phyloP scores from a whole-genome alignment of 2,329 filamentous ascomycete genomes.

The Verticillium isaacii region DNA sequence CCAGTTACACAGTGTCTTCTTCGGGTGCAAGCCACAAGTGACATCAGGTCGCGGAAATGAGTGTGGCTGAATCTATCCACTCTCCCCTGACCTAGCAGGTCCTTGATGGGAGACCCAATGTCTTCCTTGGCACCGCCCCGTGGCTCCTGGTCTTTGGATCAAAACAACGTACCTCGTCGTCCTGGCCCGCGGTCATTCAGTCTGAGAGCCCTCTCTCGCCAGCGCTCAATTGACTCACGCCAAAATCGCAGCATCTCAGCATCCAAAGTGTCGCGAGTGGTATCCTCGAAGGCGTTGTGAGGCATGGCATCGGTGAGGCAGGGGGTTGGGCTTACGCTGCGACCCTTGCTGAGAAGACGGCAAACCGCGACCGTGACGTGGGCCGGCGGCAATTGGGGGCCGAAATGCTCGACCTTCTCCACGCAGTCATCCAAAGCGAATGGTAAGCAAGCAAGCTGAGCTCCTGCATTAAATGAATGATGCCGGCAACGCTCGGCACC shows the following conservation, averaged over 20 bases:
- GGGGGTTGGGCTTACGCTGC: neutral
- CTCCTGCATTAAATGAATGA: neutral
- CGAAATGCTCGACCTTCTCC: neutral
- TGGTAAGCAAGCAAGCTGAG: neutral
- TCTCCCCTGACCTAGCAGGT: neutral
- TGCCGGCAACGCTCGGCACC: neutral
- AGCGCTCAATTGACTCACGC: neutral
- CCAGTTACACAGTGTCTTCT: neutral
- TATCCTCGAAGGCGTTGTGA: neutral
- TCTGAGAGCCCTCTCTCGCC: neutral
- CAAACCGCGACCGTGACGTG: neutral
- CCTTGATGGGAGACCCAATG: neutral
- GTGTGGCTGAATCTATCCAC: neutral
- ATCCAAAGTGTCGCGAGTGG: neutral
- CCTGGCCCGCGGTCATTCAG: neutral
- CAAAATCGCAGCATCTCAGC: neutral
- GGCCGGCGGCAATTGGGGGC: neutral
- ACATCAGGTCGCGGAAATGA: neutral
- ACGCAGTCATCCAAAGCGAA: neutral
- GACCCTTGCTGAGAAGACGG: neutral
- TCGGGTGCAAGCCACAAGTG: neutral
- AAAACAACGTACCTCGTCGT: too few relatives aligned
- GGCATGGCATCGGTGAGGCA: neutral
- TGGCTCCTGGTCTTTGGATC: neutral
- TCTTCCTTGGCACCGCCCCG: neutral